Evolutionary conservation across 768 basidiomycete genomes (phyloP).

Genomic region (Solioccasus polychromus): DNA sequence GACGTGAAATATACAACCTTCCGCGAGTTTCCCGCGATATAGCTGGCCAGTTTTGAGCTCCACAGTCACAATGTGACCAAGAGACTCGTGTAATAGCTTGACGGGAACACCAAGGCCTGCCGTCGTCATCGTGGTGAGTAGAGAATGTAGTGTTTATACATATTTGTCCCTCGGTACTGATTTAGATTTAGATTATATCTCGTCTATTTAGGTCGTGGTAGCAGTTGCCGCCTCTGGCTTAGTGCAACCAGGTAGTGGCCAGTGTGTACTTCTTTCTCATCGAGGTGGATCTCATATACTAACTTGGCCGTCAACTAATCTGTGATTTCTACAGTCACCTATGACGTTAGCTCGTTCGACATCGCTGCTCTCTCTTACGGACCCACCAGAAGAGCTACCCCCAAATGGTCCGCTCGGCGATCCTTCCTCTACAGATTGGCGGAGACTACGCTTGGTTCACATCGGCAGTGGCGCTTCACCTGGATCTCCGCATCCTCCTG

Average conservation of each 20-base stretch:
- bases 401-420: constrained; percentile 40
- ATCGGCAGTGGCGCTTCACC: constrained; percentile 38
- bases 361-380: constrained; percentile 17
- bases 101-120: constrained; percentile 87
- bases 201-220: not conserved
- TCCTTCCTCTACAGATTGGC: constrained; percentile 58
- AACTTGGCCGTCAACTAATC: too few relatives aligned
- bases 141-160: constrained; percentile 14
- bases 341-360: constrained; percentile 16
- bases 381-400: constrained; percentile 6
- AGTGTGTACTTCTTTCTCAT: too few relatives aligned
- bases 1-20: constrained; percentile 50
- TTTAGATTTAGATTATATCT: too few relatives aligned
- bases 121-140: constrained; percentile 37
- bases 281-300: too few relatives aligned
- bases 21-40: constrained; percentile 95
- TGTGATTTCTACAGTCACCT: not conserved
- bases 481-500: not conserved
- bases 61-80: constrained; percentile 96
- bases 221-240: not conserved
- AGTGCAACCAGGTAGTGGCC: too few relatives aligned
- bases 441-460: constrained; percentile 56
- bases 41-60: constrained; percentile 97
- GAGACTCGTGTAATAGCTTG: constrained; percentile 93
- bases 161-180: constrained; percentile 19